Evolutionary conservation across 768 basidiomycete species (phyloP).

Genomic region (Termitomyces sp.): DNA sequence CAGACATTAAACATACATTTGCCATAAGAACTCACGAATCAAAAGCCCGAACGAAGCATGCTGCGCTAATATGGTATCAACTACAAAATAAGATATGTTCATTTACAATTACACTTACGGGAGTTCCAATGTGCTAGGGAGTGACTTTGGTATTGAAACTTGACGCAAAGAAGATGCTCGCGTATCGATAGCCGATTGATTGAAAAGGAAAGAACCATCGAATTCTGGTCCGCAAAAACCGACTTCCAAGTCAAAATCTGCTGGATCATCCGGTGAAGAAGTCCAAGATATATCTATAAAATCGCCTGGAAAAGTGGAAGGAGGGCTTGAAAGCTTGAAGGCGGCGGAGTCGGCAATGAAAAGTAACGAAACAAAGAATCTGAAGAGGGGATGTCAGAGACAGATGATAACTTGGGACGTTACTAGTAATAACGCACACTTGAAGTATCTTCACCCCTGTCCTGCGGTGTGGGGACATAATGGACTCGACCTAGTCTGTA

Average conservation of each 20-base stretch:
- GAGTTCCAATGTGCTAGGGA: neutral
- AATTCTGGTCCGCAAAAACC: neutral
- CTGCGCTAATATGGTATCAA: neutral
- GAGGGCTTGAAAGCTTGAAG: neutral
- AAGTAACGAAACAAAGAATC: neutral
- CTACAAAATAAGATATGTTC: neutral
- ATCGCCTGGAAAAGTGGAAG: neutral
- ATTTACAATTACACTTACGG: neutral
- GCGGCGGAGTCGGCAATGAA: neutral
- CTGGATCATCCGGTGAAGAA: neutral
- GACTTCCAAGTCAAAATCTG: neutral
- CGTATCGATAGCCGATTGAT: neutral
- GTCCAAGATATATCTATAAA: neutral
- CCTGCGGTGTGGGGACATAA: too few relatives aligned
- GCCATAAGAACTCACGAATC: neutral
- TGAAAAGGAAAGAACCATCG: neutral
- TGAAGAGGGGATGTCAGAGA: too few relatives aligned
- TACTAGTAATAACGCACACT: too few relatives aligned
- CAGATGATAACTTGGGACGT: neutral
- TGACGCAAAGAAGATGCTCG: neutral
- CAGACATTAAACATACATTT: neutral
- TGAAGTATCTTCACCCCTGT: too few relatives aligned
- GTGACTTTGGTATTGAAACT: neutral
- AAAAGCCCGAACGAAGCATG: neutral
- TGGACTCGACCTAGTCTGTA: neutral